phyloP scores from a whole-genome alignment of 306 rosid genomes.

The Begonia masoniana region DNA sequence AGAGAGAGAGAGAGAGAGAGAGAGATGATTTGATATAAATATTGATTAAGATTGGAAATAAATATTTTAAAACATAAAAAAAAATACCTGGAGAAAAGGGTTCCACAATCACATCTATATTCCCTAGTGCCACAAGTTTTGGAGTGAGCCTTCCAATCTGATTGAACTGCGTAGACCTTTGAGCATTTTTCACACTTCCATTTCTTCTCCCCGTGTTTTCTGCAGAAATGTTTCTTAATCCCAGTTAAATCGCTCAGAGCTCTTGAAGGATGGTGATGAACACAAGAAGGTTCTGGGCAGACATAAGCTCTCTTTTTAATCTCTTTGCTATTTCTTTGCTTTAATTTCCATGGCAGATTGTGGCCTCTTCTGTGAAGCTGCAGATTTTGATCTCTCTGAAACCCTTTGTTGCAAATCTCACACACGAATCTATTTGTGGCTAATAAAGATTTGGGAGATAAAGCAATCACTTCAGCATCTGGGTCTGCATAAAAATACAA shows the following conservation, averaged over 20 bases:
- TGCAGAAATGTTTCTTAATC: constrained; percentile 80
- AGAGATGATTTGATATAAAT: too few species aligned
- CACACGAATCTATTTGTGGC: constrained; percentile 63
- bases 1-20: neutral
- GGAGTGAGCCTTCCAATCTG: constrained; percentile 98
- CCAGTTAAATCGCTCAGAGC: constrained; percentile 97
- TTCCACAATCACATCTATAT: constrained; percentile 97
- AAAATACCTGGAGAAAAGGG: constrained; percentile 96
- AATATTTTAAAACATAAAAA: too few species aligned
- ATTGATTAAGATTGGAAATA: too few species aligned
- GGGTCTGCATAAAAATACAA: constrained; percentile 5
- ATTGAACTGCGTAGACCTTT: constrained; percentile 88
- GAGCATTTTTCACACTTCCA: constrained; percentile 98
- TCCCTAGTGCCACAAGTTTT: constrained; percentile 97
- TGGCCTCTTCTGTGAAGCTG: constrained; percentile 76
- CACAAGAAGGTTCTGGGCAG: constrained; percentile 92
- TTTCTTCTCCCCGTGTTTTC: constrained; percentile 98
- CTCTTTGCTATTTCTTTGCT: constrained; percentile 75
- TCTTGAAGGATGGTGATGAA: constrained; percentile 91
- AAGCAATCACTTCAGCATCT: constrained; percentile 58
- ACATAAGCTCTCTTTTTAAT: constrained; percentile 78
- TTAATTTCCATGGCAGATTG: constrained; percentile 69
- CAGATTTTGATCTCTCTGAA: constrained; percentile 64
- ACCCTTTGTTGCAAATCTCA: constrained; percentile 74
- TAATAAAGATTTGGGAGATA: constrained; percentile 58